Conservation (phyloP, 139 green algal species). For the Chlamydomonas sphaeroides region DNA sequence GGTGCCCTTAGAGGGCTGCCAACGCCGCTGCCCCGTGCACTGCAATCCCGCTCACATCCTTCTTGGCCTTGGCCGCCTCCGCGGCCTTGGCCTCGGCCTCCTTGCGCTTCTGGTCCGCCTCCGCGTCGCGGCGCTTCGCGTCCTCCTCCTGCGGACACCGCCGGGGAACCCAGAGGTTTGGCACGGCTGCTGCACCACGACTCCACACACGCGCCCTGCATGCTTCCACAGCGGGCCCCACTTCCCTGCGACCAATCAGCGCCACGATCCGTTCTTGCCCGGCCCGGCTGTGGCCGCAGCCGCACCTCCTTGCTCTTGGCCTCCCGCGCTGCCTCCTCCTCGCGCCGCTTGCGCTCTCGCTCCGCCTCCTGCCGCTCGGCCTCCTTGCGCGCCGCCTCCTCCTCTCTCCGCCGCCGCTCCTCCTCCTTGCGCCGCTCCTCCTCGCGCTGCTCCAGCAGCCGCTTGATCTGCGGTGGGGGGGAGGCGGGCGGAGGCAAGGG, state of each 20-base stretch:
- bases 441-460: constrained; percentile 12
- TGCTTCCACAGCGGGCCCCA: too few relatives aligned
- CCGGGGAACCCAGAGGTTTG: too few relatives aligned
- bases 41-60: too few relatives aligned
- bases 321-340: constrained; percentile 9
- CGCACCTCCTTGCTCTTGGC: not conserved
- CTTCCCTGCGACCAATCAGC: too few relatives aligned
- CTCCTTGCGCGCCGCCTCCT: constrained; percentile 9
- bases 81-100: constrained; percentile 12
- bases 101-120: not conserved
- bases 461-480: constrained; percentile 5
- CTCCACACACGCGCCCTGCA: too few relatives aligned
- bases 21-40: too few relatives aligned
- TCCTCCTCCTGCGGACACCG: not conserved
- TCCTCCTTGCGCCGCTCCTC: constrained; percentile 25
- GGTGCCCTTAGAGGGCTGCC: too few relatives aligned
- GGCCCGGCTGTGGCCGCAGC: too few relatives aligned
- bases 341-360: not conserved
- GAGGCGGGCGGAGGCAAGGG: not conserved
- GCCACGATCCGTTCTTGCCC: too few relatives aligned
- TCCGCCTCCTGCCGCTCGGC: not conserved
- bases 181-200: too few relatives aligned
- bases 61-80: constrained; percentile 8
- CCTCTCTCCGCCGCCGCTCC: constrained; percentile 13
- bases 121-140: not conserved